Conservation (phyloP, 495 filamentous ascomycete genomes). For the Astrocystis sublimbata region DNA sequence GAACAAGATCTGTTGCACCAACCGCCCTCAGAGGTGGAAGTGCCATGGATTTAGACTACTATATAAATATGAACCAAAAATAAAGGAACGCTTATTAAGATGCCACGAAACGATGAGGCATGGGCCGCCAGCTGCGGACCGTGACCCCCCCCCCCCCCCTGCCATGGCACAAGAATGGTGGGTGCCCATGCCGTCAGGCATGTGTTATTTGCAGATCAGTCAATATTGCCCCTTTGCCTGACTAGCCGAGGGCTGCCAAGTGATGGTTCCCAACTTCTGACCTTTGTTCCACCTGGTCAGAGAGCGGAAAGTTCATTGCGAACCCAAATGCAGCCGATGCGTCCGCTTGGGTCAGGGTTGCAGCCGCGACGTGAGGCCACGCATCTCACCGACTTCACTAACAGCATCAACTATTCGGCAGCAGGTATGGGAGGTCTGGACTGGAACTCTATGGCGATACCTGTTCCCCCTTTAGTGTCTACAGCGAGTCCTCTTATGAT, state of each 20-base stretch:
- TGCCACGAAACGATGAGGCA: too few species aligned
- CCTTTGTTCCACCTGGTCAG: conserved; percentile 3
- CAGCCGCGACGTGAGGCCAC: background rate
- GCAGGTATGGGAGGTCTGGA: background rate
- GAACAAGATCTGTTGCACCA: too few species aligned
- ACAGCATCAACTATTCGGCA: background rate
- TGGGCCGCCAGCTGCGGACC: too few species aligned
- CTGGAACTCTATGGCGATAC: background rate
- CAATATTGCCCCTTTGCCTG: background rate
- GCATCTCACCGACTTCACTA: conserved; percentile 1
- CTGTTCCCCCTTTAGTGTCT: background rate
- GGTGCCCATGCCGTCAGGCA: background rate
- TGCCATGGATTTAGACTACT: too few species aligned
- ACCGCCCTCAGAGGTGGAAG: too few species aligned
- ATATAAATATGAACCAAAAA: too few species aligned
- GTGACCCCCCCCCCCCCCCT: too few species aligned
- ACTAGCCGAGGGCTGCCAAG: background rate
- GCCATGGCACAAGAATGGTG: too few species aligned
- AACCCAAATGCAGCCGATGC: background rate
- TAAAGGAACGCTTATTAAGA: too few species aligned
- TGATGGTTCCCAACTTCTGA: background rate
- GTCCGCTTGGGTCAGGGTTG: background rate
- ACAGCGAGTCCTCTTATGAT: background rate
- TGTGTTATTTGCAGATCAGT: background rate
- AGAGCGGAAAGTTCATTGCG: conserved; percentile 1